Evolutionary conservation across 2,329 filamentous ascomycete genomes (phyloP).

Genomic region (Colletotrichum somersetense): DNA sequence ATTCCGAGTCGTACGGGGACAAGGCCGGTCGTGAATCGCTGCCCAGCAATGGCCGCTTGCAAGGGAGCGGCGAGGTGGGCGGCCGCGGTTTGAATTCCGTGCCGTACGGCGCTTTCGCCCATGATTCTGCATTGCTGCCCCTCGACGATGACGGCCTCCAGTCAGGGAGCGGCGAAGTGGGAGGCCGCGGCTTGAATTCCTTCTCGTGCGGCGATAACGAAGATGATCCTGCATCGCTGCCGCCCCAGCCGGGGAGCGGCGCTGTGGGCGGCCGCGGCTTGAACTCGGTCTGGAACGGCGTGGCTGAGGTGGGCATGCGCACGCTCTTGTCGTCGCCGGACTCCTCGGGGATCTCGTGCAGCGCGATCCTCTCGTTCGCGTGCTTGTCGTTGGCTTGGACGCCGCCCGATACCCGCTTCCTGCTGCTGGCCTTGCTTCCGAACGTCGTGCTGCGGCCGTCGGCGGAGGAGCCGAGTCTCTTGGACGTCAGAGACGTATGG

Average conservation of each 20-base stretch:
- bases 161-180: too few species aligned
- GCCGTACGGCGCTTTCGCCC: too few species aligned
- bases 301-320: slow-evolving; percentile 7
- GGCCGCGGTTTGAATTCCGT: neutral
- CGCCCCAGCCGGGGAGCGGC: slow-evolving; percentile 28
- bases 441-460: slow-evolving; percentile 36
- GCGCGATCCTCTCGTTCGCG: slow-evolving; percentile 38
- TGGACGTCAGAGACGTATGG: slow-evolving; percentile 41
- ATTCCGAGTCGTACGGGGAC: too few species aligned
- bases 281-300: slow-evolving; percentile 22
- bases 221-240: slow-evolving; percentile 7
- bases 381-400: slow-evolving; percentile 27
- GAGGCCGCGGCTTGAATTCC: too few species aligned
- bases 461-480: slow-evolving; percentile 33
- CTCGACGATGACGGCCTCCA: slow-evolving; percentile 2
- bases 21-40: too few species aligned
- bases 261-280: slow-evolving; percentile 37
- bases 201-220: too few species aligned
- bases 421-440: slow-evolving; percentile 39
- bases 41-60: too few species aligned
- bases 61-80: neutral
- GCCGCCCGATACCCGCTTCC: slow-evolving; percentile 29
- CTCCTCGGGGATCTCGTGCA: slow-evolving; percentile 42
- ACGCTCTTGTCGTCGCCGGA: slow-evolving; percentile 17
- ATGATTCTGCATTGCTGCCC: slow-evolving; percentile 1